These are phyloP conservation scores for Chlorella ohadii DNA, from an alignment of 139 green algal species.

Conservation along the genomic window DNA sequence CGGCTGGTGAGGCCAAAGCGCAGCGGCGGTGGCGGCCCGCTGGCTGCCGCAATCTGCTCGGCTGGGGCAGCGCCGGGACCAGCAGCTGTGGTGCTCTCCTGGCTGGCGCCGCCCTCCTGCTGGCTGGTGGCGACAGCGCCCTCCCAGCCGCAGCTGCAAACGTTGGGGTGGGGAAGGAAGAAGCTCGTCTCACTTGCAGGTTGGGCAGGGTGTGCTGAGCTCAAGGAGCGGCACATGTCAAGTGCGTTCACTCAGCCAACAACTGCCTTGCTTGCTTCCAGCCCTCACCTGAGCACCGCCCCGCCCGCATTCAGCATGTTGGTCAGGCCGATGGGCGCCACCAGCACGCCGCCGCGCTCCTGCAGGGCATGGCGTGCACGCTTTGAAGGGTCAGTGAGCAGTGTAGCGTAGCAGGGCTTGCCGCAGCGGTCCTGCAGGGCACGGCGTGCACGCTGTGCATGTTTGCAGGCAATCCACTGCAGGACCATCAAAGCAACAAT, in stretches of 20 bases:
- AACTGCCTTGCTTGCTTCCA: no score
- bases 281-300: constrained; percentile 51
- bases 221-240: no score
- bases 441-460: no score
- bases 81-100: no score
- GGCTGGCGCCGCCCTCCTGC: no score
- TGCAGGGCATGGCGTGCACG: neutral
- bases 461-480: no score
- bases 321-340: constrained; percentile 70
- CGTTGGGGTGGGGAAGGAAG: neutral
- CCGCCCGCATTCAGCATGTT: constrained; percentile 81
- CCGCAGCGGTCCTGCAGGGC: no score
- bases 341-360: constrained; percentile 20
- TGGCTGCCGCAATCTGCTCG: neutral
- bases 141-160: constrained; percentile 7
- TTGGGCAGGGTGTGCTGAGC: no score
- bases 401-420: no score
- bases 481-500: no score
- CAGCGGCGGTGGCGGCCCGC: neutral
- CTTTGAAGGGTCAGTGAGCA: neutral
- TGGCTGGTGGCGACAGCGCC: neutral
- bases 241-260: no score
- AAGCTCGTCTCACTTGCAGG: no score
- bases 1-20: neutral
- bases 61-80: neutral